Evolutionary conservation across 345 rosid species (phyloP).

Genomic region (Murraya paniculata): DNA sequence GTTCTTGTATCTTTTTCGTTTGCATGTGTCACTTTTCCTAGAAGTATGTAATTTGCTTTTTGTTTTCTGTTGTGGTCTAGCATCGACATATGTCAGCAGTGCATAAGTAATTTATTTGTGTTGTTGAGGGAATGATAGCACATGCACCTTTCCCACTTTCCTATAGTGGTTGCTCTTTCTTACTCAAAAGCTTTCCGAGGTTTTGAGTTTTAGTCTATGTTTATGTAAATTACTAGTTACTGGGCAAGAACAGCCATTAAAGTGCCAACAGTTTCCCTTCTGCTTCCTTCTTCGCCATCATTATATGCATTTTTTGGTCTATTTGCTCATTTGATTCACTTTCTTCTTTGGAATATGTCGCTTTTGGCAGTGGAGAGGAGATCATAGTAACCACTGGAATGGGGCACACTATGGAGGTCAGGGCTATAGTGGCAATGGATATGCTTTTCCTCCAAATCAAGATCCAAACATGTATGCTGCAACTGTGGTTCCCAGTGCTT

Average conservation of each 20-base stretch:
- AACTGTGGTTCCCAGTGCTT: conserved; percentile 68
- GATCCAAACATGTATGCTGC: conserved; percentile 53
- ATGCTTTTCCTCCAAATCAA: conserved; percentile 42
- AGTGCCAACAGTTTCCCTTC: not conserved
- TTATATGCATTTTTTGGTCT: not conserved
- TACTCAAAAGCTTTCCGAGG: not conserved
- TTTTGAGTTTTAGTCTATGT: not conserved
- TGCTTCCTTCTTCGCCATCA: not conserved
- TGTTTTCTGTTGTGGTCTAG: not conserved
- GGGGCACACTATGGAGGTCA: conserved; percentile 70
- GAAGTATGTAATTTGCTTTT: not conserved
- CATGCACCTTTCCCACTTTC: not conserved
- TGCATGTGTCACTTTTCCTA: not conserved
- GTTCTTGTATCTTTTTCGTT: not conserved
- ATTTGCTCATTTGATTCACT: not conserved
- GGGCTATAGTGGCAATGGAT: conserved; percentile 59
- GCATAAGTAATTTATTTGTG: not conserved
- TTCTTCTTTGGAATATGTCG: conserved; percentile 3
- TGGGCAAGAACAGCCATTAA: not conserved
- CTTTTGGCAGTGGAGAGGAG: conserved; percentile 71
- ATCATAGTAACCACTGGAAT: conserved; percentile 66
- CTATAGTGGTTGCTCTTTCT: not conserved
- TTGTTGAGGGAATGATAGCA: not conserved
- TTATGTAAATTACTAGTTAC: not conserved
- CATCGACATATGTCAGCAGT: not conserved